These are phyloP conservation scores for Toxoplasma gondii DNA, from an alignment of 169 alveolate genomes.

Conservation along the genomic window DNA sequence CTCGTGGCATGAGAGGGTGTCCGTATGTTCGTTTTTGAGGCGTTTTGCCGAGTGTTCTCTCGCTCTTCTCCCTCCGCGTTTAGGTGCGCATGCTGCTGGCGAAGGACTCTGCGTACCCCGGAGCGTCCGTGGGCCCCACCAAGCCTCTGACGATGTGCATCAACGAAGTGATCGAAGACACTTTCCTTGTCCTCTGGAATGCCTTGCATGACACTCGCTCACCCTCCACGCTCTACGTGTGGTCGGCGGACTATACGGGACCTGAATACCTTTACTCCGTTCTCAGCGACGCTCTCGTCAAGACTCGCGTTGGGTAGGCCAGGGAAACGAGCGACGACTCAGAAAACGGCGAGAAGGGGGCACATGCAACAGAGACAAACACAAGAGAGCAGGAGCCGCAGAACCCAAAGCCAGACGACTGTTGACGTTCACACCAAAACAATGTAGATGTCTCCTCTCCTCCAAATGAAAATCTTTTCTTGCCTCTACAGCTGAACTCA, in stretches of 20 bases:
- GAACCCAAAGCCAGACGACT: background rate
- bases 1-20: no score
- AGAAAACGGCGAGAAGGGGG: background rate
- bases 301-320: conserved; percentile 51
- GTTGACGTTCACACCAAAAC: no score
- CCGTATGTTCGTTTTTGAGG: no score
- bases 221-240: conserved; percentile 57
- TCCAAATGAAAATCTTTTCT: no score
- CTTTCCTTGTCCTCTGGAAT: conserved; percentile 66
- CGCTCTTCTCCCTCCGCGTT: background rate
- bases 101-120: conserved; percentile 18
- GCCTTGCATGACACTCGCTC: conserved; percentile 41
- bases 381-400: background rate
- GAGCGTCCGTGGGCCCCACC: background rate
- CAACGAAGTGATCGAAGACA: conserved; percentile 64
- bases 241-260: conserved; percentile 22
- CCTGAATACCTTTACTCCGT: conserved; percentile 46
- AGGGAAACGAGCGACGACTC: background rate
- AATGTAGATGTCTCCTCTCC: no score
- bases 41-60: no score
- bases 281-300: conserved; percentile 56
- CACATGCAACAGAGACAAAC: background rate
- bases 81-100: conserved; percentile 39
- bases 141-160: conserved; percentile 35
- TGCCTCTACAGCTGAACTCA: no score